These are phyloP conservation scores for Alternaria consortialis DNA, from an alignment of 2,329 filamentous ascomycete species.

Conservation along the genomic window DNA sequence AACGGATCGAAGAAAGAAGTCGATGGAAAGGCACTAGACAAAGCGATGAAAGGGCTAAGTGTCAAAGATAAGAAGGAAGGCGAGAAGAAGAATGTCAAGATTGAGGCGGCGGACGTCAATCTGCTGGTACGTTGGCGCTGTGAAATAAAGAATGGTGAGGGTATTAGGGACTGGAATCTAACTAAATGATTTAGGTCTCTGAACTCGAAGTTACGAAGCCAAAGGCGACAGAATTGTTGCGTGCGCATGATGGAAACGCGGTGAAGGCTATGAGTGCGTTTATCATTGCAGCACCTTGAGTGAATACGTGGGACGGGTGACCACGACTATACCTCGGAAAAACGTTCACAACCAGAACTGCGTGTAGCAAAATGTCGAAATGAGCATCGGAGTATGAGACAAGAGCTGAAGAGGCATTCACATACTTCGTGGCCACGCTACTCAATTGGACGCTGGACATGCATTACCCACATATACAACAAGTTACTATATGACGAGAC, in stretches of 20 bases:
- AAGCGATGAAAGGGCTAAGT: constrained; percentile 73
- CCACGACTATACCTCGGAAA: background rate
- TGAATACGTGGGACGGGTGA: background rate
- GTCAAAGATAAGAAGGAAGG: constrained; percentile 52
- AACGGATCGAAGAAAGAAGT: constrained; percentile 64
- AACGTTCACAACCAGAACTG: background rate
- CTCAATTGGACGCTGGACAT: background rate
- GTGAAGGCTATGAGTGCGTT: constrained; percentile 73
- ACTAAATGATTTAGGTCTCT: constrained; percentile 56
- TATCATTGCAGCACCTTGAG: constrained; percentile 46
- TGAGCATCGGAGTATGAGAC: background rate
- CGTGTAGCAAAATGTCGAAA: background rate
- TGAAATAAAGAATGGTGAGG: background rate
- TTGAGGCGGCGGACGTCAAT: constrained; percentile 75
- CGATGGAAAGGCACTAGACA: constrained; percentile 74
- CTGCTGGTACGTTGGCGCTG: constrained; percentile 66
- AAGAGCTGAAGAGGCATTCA: background rate
- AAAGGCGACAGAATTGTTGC: constrained; percentile 78
- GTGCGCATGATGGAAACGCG: constrained; percentile 74
- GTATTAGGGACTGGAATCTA: background rate
- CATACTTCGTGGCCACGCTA: too few species aligned
- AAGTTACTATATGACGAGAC: background rate
- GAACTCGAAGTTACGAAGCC: constrained; percentile 75
- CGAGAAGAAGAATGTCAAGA: constrained; percentile 68
- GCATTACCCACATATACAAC: background rate